Percentiles rank a stretch among this genome's conserved stretches.
Evolutionary conservation across 2,329 filamentous ascomycete genomes (phyloP).

Genomic region (Venturiaceae sp.): DNA sequence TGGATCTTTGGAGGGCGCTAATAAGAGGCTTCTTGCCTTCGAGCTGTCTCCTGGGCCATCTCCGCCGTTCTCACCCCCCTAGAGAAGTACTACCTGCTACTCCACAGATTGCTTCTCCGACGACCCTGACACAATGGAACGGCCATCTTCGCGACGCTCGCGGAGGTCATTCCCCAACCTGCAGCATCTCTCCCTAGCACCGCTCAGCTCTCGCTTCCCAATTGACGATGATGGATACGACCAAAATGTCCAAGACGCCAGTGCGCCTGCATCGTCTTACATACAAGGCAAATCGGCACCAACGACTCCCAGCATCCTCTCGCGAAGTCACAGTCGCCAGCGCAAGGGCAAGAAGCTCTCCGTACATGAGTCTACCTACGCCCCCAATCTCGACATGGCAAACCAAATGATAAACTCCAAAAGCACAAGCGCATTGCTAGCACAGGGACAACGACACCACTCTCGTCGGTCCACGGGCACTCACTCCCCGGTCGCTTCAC

Average conservation of each 20-base stretch:
- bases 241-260: constrained; percentile 12
- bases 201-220: constrained; percentile 44
- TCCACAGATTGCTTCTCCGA: background rate
- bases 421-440: constrained; percentile 30
- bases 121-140: constrained; percentile 1
- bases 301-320: constrained; percentile 37
- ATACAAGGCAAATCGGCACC: constrained; percentile 38
- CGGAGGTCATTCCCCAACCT: constrained; percentile 51
- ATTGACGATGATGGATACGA: constrained; percentile 34
- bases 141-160: constrained; percentile 5
- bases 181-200: constrained; percentile 50
- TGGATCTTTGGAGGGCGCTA: background rate
- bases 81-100: too few species aligned
- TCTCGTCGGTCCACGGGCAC: constrained; percentile 2
- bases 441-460: constrained; percentile 12
- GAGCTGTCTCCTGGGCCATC: background rate
- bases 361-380: constrained; percentile 9
- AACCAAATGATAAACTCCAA: constrained; percentile 33
- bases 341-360: constrained; percentile 17
- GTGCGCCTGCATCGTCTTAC: constrained; percentile 31
- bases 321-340: constrained; percentile 27
- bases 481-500: background rate
- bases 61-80: background rate
- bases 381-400: constrained; percentile 14
- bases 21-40: background rate